Conservation (phyloP, 345 rosid genomes). For the Barbarea vulgaris region DNA sequence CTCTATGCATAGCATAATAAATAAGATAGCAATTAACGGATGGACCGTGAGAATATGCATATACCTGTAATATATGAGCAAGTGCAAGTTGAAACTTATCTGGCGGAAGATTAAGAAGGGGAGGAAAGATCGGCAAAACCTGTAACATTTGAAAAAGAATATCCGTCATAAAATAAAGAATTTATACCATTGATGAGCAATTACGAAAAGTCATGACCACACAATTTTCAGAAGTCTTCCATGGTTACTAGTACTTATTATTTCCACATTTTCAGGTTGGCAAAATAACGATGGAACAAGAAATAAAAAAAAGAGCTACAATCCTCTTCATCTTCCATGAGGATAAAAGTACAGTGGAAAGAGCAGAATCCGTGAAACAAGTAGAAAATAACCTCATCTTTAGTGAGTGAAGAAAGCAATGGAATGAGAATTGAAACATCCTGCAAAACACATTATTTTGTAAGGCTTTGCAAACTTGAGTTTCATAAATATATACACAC, state of each 20-base stretch:
- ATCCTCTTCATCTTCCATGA: conserved; percentile 22
- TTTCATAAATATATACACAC: conserved; percentile 21
- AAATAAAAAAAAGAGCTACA: background rate
- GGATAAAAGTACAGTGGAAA: conserved; percentile 4
- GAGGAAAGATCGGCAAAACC: conserved; percentile 95
- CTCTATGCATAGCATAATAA: conserved; percentile 9
- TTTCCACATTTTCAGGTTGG: conserved; percentile 3
- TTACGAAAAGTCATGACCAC: background rate
- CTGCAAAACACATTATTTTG: conserved; percentile 53
- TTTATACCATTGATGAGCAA: conserved; percentile 4
- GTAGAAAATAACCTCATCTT: conserved; percentile 70
- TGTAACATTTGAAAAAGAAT: conserved; percentile 38
- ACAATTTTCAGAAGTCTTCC: conserved; percentile 12
- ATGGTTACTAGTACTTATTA: conserved; percentile 15
- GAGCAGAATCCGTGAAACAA: conserved; percentile 23
- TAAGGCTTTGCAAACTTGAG: conserved; percentile 20
- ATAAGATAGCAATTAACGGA: conserved; percentile 10
- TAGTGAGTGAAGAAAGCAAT: conserved; percentile 87
- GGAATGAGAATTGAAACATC: conserved; percentile 96
- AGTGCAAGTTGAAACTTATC: conserved; percentile 96
- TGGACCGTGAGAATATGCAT: conserved; percentile 25
- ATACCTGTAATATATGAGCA: conserved; percentile 94
- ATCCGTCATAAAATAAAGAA: conserved; percentile 6
- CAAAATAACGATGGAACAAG: conserved; percentile 3
- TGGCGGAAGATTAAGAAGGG: conserved; percentile 79